phyloP scores from a whole-genome alignment of 2,329 filamentous ascomycete genomes.

The Thelonectria blattea region DNA sequence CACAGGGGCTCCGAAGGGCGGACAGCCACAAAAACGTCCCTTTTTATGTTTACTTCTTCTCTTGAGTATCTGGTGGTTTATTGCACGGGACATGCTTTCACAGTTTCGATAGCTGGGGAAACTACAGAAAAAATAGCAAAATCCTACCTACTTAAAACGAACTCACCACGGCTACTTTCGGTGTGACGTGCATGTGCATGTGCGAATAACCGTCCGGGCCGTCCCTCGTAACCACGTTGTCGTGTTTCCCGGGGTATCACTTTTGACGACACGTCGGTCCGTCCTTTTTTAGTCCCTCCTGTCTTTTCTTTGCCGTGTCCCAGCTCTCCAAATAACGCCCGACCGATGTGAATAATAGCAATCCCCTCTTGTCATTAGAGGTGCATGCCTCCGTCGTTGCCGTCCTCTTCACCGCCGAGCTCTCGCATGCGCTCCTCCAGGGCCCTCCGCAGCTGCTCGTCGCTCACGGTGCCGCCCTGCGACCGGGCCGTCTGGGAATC shows the following conservation, averaged over 20 bases:
- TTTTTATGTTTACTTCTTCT: neutral
- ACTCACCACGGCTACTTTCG: neutral
- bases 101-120: conserved; percentile 25
- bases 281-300: conserved; percentile 22
- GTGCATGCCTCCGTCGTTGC: conserved; percentile 65
- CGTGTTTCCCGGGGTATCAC: conserved; percentile 31
- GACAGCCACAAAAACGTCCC: conserved; percentile 24
- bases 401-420: conserved; percentile 48
- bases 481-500: conserved; percentile 40
- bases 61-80: conserved; percentile 10
- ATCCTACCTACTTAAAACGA: conserved; percentile 20
- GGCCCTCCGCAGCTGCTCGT: conserved; percentile 63
- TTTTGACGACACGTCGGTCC: conserved; percentile 8
- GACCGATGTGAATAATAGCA: conserved; percentile 23
- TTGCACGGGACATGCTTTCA: conserved; percentile 23
- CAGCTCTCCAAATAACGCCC: conserved; percentile 35
- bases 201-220: neutral
- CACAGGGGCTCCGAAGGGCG: conserved; percentile 5
- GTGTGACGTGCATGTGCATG: conserved; percentile 1
- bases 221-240: conserved; percentile 1
- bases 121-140: conserved; percentile 32
- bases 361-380: conserved; percentile 47
- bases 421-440: conserved; percentile 61
- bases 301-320: neutral
- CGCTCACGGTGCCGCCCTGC: conserved; percentile 57